Evolutionary conservation across 129 eudicot genomes (phyloP), one percentile per base, ranked within the genome.

Genomic region (Tagetes erecta): DNA sequence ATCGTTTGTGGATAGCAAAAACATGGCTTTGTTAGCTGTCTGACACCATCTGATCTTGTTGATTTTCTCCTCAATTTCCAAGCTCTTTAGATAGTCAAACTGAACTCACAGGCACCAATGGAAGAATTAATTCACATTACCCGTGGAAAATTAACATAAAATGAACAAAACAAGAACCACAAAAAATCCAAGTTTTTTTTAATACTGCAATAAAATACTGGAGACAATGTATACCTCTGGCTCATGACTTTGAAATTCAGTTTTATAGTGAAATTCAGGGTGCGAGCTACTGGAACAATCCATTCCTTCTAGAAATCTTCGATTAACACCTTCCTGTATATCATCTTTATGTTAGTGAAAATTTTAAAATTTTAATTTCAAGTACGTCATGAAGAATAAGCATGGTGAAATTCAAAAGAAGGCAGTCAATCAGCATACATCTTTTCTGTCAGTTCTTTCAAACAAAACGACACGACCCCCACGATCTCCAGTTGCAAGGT

Each of bases 231-330:
- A 80, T 52, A 92, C 98, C 98, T 92, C 92, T 60, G 96, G 92
- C 50, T 93, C 98, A 72, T 93, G 98, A 76, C 96, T 93, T 83
- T 93, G 98, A 70, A 93, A 93, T 79, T 93, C 98, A 6, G 96
- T 90, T 83, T 86, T 93, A 73, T 93, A 93, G 12, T 90, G 96
- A 67, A 90, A 93, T 73, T 90, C 98, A 40, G 96, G 95, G 82
- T 87, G 95, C 37, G 84, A 91, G 71, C 86, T 78, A 36, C 87
- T 85, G 51, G 95, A 77, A 73, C 81, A 84, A 74, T 92, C 95
- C 87, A 83, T 86, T 72, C 80, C 83, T 80, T 92, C 98, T 51
- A 82, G 50, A 68, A 89, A 90, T 75, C 95, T 82, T 73, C 95
- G 86, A 82, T 44, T 85, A 73, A 72, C 76, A 80, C 81, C 92